Evolutionary conservation across 2,329 filamentous ascomycete species (phyloP), one percentile per base, ranked within the genome.

Genomic region (Conoideocrella luteorostrata): DNA sequence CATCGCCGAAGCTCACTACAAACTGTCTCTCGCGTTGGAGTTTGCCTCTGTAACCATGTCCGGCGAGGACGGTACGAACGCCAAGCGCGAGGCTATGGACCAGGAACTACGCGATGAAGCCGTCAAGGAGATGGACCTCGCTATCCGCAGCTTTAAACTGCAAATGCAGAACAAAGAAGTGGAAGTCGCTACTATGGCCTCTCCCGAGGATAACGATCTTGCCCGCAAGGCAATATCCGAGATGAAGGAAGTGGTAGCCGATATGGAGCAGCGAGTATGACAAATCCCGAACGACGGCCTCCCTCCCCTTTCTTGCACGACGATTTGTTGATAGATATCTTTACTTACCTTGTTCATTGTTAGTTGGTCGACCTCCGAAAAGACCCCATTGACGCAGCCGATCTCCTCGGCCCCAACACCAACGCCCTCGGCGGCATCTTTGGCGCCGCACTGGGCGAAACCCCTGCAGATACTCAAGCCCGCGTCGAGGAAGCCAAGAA

Each of bases 1-100:
- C 41, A 77, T 97, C 45, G 91, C 93, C 33, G 93, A 98, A 69
- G 91, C 88, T 13, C 89, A 98, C 69, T 98, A 86, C 72, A 97
- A 96, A 67, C 82, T 98, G 21, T 95, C 91, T 0, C 78, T 98
- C 13, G 93, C 93, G 0, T 77, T 98, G 22, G 93, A 98, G 60
- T 97, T 97, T 55, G 88, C 88, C 4, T 93, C 88, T 0, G 80
- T 93, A 36, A 86, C 82, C 5, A 72, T 77, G 2, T 66, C 72
- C 11, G 76, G 76, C 13, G 68, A 71, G 4, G 66, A 69, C 17
- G 66, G 67, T n/a, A 63, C 63, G 11, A 64, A 65, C 23, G 58
- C 59, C 37, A 78, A 67, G 66, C 71, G 67, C 48, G 62, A 67
- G 51, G 63, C 65, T 35, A 71, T 89, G 44, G 84, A 89, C 59